Percentiles rank a stretch among this genome's conserved stretches.
Conservation (phyloP, 2,329 filamentous ascomycete species). For the Cordyceps javanica region DNA sequence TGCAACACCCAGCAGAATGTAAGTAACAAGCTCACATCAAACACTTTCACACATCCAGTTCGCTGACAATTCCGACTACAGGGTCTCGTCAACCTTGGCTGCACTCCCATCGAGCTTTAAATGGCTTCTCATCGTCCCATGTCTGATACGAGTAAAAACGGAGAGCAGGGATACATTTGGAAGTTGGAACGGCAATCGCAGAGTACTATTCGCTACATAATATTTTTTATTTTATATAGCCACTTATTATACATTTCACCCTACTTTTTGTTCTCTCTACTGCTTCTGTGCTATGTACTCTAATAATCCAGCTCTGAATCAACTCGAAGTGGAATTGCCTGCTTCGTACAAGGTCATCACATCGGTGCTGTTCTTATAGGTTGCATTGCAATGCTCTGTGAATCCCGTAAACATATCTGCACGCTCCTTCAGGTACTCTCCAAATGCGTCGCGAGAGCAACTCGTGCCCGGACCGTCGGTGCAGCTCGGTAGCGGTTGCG, state of each 20-base stretch:
- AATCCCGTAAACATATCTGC: constrained; percentile 33
- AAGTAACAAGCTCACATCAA: no score
- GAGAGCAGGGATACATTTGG: neutral
- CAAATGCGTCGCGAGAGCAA: constrained; percentile 35
- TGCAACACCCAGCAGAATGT: neutral
- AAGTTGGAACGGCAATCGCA: neutral
- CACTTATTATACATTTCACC: neutral
- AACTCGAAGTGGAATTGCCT: constrained; percentile 22
- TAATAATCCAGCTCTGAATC: no score
- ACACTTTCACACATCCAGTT: neutral
- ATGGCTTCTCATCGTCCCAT: neutral
- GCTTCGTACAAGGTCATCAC: constrained; percentile 28
- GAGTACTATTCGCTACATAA: neutral
- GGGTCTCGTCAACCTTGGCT: constrained; percentile 6
- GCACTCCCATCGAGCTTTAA: neutral
- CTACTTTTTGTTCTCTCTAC: neutral
- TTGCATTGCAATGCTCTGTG: constrained; percentile 32
- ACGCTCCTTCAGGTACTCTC: constrained; percentile 32
- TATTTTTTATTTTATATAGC: neutral
- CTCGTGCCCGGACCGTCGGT: constrained; percentile 37
- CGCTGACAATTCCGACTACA: neutral
- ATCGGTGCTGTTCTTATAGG: constrained; percentile 27
- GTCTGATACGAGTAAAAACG: neutral
- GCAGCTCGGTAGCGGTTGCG: constrained; percentile 36
- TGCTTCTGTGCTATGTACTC: neutral